Base-by-base conservation (phyloP, 2,329 filamentous ascomycete genomes). In the Myrmaecium sp. region DNA sequence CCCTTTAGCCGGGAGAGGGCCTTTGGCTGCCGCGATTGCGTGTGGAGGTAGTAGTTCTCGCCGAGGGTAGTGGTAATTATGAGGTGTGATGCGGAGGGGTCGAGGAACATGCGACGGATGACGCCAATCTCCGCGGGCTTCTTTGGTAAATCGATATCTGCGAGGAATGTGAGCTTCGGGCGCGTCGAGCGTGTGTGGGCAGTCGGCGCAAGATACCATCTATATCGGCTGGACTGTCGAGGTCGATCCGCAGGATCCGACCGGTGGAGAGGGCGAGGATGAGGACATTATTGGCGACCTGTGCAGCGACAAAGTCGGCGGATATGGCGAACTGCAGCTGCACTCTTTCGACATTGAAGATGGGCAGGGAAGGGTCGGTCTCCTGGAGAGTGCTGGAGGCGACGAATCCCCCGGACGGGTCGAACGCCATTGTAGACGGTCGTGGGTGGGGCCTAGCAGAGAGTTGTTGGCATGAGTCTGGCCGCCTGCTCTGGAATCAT, bases 41-140 rank as follows among this genome's bases (percentile, higher is more conserved):
- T 86, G 51, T 98, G 89, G 6, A 98, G 76, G 53, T 98, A 98
- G 60, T 84, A 98, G 56, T 92, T 95, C 53, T 98, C 89, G 47
- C 83, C 83, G 21, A 83, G 69, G 4, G 82, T 77, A 3, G 89
- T 98, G 47, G 78, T 83, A 39, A 98, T 73, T 36, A 98, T 69
- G 15, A 98, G 63, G 56, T 98, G 89, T 5, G 83, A 94, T 15
- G 89, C 89, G 7, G 86, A 93, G 15, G 89, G 86, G 46, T 98
- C 89, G 45, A 98, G 77, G 57, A 98, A 98, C 69, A 98, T 82
- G 58, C 79, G 81, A 40, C 79, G 75, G 45, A 98, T 95, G 27
- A 93, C 69, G 38, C 89, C 89, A 32, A 89, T 69, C 51, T 98
- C 86, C 19, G 81, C 76, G 10, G 81, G 71, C 44, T 86, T 89